Conservation (phyloP, 371 early-diverging fungal species). For the Apophysomyces elegans region DNA sequence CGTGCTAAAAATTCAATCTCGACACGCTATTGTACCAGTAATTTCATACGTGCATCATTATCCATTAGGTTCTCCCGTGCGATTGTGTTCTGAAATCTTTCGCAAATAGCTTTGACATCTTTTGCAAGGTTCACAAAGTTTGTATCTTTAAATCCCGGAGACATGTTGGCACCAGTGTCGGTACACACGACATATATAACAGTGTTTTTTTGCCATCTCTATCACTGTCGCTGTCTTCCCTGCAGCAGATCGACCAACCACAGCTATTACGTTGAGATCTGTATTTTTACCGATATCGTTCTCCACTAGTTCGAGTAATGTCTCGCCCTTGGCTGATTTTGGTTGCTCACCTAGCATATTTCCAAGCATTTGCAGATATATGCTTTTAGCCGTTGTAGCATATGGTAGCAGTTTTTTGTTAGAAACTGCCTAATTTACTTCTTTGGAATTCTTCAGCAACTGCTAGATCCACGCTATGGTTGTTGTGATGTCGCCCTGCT, state of each 20-base stretch:
- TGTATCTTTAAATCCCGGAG: neutral
- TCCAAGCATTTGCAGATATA: conserved; percentile 29
- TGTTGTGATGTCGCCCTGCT: neutral
- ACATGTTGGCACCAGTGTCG: conserved; percentile 3
- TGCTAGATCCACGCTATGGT: neutral
- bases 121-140: neutral
- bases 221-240: conserved; percentile 31
- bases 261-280: conserved; percentile 19
- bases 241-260: conserved; percentile 26
- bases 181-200: conserved; percentile 22
- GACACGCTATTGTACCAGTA: neutral
- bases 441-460: neutral
- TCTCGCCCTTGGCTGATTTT: conserved; percentile 11
- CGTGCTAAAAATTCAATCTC: conserved; percentile 24
- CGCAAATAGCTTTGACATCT: neutral
- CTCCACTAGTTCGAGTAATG: neutral
- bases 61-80: neutral
- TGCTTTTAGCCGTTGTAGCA: conserved; percentile 3
- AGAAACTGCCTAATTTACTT: neutral
- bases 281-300: neutral
- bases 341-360: conserved; percentile 22
- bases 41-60: neutral
- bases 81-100: neutral
- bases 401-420: conserved; percentile 19
- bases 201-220: conserved; percentile 22